A percentile compares a stretch with the other conserved stretches of the same genome.
Evolutionary conservation across 164 flowering plant genomes (phyloP).

Genomic region (Vitis rotundifolia): DNA sequence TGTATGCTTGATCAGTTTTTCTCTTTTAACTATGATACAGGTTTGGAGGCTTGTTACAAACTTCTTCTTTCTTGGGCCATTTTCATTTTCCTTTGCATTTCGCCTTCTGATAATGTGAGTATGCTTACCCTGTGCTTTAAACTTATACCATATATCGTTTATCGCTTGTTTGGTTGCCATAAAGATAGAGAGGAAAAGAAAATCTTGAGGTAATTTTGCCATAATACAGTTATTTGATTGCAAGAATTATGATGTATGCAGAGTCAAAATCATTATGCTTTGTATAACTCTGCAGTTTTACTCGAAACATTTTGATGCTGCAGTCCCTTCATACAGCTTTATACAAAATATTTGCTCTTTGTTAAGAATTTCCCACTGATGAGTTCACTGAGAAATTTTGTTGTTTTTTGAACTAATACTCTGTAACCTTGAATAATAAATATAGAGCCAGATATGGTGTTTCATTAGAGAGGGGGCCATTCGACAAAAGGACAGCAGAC

Average conservation of each 20-base stretch:
- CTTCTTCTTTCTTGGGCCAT: slow-evolving; percentile 58
- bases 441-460: slow-evolving; percentile 60
- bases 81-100: slow-evolving; percentile 40
- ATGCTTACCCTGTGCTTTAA: not conserved
- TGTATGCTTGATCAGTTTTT: not conserved
- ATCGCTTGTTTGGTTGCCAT: not conserved
- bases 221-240: no score
- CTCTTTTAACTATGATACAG: slow-evolving; percentile 26
- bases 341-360: no score
- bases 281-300: no score
- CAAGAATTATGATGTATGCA: no score
- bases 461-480: slow-evolving; percentile 51
- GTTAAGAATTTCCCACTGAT: not conserved
- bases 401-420: slow-evolving; percentile 2
- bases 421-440: not conserved
- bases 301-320: no score
- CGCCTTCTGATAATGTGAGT: slow-evolving; percentile 52
- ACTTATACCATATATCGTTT: not conserved
- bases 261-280: no score
- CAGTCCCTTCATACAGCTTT: no score
- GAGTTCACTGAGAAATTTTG: no score
- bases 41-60: slow-evolving; percentile 61
- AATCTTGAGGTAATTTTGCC: no score
- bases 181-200: no score
- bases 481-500: slow-evolving; percentile 62